Base-by-base conservation (phyloP, 257 asterid species). In the Forsythia suspensa region DNA sequence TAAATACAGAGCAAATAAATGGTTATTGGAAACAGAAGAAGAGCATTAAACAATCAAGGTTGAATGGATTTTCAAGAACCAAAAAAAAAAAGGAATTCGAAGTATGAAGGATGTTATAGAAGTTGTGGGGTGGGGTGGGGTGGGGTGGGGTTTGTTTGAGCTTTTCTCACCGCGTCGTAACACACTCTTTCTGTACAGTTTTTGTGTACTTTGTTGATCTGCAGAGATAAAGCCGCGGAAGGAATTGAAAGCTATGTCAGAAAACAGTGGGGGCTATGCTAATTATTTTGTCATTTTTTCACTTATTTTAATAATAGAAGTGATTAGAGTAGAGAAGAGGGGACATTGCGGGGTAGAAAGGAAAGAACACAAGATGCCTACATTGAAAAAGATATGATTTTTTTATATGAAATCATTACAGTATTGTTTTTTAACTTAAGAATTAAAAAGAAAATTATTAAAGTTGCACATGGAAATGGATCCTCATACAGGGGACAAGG, bases 171-270 rank as follows among this genome's bases (percentile, higher is more conserved):
- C 84, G 93, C 90, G 84, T 75, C n/a, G n/a, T n/a, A n/a, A n/a
- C 39, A 42, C 21, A 12, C 71, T 48, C 55, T 39, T 75, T 46
- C 16, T 13, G 77, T 80, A 40, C 69, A 70, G 76, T 73, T 52
- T 80, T 71, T 76, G 36, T 24, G 75, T 51, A 67, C 29, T 70
- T 66, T 39, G 71, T 86, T 80, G 92, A 90, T 91, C 90, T 85
- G 89, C 89, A 55, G 83, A 76, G 93, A 87, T 83, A 88, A 82
- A 87, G 88, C 88, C 85, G 85, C 83, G 83, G 91, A 83, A 77
- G 86, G 90, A 87, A 83, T 61, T 84, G 84, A 86, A 77, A 90
- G 77, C 89, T 76, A 77, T 83, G 90, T 88, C 92, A 78, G 95
- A 86, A 73, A 80, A 84, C 61, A 20, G 80, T 74, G 79, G 86